These are phyloP conservation scores for Betula pendula DNA, from an alignment of 306 rosid genomes.

Conservation along the genomic window DNA sequence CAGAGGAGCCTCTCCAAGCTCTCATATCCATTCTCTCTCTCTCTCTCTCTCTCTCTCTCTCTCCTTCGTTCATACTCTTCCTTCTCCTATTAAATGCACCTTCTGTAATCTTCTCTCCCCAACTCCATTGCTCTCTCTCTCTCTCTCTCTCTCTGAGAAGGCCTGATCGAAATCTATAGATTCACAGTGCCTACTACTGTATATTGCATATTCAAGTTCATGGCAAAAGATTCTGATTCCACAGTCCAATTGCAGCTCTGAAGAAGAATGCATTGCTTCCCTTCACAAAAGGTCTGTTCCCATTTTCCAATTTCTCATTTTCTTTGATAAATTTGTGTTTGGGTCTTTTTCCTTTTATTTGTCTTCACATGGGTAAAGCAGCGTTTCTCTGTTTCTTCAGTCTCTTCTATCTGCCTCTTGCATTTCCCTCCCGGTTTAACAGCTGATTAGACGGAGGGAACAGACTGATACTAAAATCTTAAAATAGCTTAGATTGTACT, in stretches of 20 bases:
- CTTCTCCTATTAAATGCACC: too few relatives aligned
- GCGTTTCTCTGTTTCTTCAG: background rate
- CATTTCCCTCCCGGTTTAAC: background rate
- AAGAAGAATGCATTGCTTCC: constrained; percentile 21
- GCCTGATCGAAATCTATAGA: background rate
- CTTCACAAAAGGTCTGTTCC: constrained; percentile 8
- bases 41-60: background rate
- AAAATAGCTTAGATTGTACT: too few relatives aligned
- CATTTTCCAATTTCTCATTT: background rate
- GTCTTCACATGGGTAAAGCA: too few relatives aligned
- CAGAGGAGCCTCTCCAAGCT: constrained; percentile 6
- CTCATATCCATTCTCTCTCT: background rate
- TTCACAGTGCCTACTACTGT: background rate
- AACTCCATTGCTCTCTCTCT: constrained; percentile 9
- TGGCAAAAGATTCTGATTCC: background rate
- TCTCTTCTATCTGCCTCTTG: background rate
- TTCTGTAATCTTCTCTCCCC: constrained; percentile 3
- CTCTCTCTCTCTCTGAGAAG: constrained; percentile 4
- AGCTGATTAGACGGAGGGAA: too few relatives aligned
- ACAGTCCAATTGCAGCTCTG: background rate
- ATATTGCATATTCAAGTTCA: background rate
- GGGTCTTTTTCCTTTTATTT: background rate
- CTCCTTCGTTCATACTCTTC: too few relatives aligned
- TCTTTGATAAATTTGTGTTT: background rate
- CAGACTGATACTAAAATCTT: too few relatives aligned